Base-by-base conservation (phyloP, 108 stramenopile genomes). In the Cyclotella kingstonii region DNA sequence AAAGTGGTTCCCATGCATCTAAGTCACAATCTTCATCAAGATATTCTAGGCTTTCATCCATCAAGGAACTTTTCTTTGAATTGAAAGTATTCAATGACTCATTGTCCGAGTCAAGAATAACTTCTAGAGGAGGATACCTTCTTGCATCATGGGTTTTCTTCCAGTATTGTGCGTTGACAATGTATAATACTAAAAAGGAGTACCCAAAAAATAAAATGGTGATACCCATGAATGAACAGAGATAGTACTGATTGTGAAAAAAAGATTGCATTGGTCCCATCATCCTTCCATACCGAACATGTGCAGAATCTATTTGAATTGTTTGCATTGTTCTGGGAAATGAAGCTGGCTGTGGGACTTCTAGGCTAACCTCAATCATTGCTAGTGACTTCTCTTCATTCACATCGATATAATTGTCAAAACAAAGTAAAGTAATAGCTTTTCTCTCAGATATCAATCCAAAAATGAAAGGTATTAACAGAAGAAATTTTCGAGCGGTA, bases 201-300 rank as follows among this genome's bases (percentile, higher is more conserved):
- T 67, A 76, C 18, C 57, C n/a, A 11, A 63, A 31, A 27, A 81
- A 76, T 11, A 89, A 54, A 15, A 80, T n/a, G 14, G 63, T 34
- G 2, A 80, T 77, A 27, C 85, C 87, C 47, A 83, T 27, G 14
- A 66, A 49, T 48, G 68, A 75, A 60, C 76, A 86, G 12, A 76
- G 70, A 47, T 81, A 93, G 58, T 74, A 84, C 85, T 84, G 86
- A 17, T 82, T 78, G 22, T 71, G 77, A 18, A 90, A 48, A 12
- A 86, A 56, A 22, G 51, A 35, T 68, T 90, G 89, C 29, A 90
- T 48, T 23, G 50, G 38, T 12, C 72, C 76, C 58, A 88, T 72
- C 58, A 90, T 87, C 48, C 84, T 81, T 21, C 88, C 91, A 30
- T 88, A 88, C 3, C 79, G 61, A 18, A 93, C 57, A 39, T 77